Evolutionary conservation across 1,139 yeast species (phyloP).

Genomic region (Arxiozyma telluris): DNA sequence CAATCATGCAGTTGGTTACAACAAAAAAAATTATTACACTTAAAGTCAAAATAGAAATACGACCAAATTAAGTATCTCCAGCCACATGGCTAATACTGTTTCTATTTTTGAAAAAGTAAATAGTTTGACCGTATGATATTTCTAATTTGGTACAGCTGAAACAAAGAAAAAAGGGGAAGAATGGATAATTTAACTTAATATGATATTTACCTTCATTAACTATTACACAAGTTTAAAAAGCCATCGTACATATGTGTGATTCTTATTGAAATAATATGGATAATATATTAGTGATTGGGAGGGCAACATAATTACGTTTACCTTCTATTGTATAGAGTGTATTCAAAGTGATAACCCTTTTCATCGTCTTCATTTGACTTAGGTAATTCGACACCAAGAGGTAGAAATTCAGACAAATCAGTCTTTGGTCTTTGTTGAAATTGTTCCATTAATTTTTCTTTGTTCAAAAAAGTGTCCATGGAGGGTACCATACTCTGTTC

Average conservation of each 20-base stretch:
- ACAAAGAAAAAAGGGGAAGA: background rate
- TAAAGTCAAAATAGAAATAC: no score
- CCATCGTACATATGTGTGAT: background rate
- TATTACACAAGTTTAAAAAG: background rate
- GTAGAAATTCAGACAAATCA: conserved; percentile 16
- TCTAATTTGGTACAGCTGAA: background rate
- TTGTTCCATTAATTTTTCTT: conserved; percentile 13
- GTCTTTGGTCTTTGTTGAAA: conserved; percentile 16
- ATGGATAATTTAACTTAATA: no score
- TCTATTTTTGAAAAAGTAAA: background rate
- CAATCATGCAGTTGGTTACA: background rate
- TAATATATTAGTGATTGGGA: no score
- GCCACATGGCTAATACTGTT: background rate
- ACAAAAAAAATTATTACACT: background rate
- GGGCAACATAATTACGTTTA: background rate
- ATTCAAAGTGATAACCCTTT: conserved; percentile 22
- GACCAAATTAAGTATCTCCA: background rate
- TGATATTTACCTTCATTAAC: no score
- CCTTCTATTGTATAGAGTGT: conserved; percentile 16
- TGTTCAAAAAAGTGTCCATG: conserved; percentile 52
- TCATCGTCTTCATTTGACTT: conserved; percentile 8
- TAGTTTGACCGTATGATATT: background rate
- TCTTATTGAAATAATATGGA: background rate
- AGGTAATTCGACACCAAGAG: conserved; percentile 15
- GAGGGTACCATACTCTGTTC: conserved; percentile 34